Conservation (phyloP, 164 flowering plant genomes). For the Sedum album region DNA sequence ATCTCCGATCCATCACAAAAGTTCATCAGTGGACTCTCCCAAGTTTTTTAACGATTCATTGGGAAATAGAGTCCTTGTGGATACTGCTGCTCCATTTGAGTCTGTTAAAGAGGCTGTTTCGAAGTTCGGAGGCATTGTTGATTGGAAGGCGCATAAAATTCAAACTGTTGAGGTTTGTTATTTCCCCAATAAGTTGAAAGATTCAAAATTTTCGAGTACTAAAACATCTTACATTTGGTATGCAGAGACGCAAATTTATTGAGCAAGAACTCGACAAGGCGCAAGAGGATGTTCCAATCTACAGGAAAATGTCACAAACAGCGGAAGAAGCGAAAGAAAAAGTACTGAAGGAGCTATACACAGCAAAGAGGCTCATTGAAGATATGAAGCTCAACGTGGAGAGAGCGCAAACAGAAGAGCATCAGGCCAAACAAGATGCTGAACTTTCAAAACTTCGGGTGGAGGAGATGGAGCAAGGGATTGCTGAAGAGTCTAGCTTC, state of each 20-base stretch:
- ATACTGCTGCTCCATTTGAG: slow-evolving; percentile 85
- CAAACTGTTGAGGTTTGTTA: slow-evolving; percentile 64
- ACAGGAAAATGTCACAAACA: slow-evolving; percentile 38
- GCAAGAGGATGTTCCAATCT: slow-evolving; percentile 62
- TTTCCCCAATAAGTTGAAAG: background rate
- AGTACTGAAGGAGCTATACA: slow-evolving; percentile 62
- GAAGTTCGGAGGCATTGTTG: slow-evolving; percentile 87
- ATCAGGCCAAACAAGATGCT: slow-evolving; percentile 82
- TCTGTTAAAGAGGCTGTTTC: slow-evolving; percentile 90
- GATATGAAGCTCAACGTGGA: slow-evolving; percentile 73
- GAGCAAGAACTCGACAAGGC: slow-evolving; percentile 72
- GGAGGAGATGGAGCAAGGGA: slow-evolving; percentile 81
- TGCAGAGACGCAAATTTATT: slow-evolving; percentile 56
- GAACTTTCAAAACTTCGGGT: slow-evolving; percentile 71
- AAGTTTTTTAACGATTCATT: background rate
- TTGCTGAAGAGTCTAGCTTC: slow-evolving; percentile 71
- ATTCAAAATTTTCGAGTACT: background rate
- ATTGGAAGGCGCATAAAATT: slow-evolving; percentile 87
- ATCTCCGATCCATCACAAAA: background rate
- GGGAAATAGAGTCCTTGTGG: slow-evolving; percentile 40
- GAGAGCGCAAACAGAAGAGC: slow-evolving; percentile 80
- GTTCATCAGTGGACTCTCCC: background rate
- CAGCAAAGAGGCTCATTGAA: slow-evolving; percentile 68
- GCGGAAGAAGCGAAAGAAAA: slow-evolving; percentile 57
- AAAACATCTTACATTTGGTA: slow-evolving; percentile 8